Base-by-base conservation (phyloP, 106 monocot genomes). In the Vanilla planifolia region DNA sequence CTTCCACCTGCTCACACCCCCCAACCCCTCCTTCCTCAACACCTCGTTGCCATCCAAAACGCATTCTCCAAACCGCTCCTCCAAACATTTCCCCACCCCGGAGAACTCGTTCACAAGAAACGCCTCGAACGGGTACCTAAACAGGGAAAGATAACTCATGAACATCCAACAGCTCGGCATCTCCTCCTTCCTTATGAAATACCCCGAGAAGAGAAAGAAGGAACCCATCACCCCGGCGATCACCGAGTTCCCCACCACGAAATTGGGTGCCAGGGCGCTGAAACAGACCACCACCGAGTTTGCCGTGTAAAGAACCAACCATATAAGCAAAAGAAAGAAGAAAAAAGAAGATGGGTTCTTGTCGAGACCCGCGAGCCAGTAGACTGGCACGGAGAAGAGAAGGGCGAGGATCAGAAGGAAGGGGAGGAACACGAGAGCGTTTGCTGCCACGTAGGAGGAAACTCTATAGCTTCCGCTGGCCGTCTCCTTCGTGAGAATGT, bases 131-230 rank as follows among this genome's bases (percentile, higher is more conserved):
- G 95, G 95, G 51, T 90, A 90, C 74, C 86, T 96, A 63, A 96
- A 96, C 74, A 96, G 48, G 1, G 95, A 96, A 0, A 84, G 27
- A 48, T 90, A 96, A 67, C 90, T 83, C 95, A 96, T 87, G 74
- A 96, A 96, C 15, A 90, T 69, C 95, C 95, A 96, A 45, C 75
- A 96, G 0, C 73, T 42, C 11, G 95, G 95, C 73, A 96, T 90
- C 43, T 33, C 73, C 40, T 79, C 62, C 72, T 90, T 87, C 62
- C 75, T 37, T 69, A 87, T 91, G 78, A 93, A 93, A 61, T 89
- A 93, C 25, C 93, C 93, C 3, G 95, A 91, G 63, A 96, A 96
- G 47, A 91, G 62, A 62, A 91, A 96, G 78, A 86, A 96, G 13
- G 79, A 71, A 0, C 95, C 95, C 86, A 96, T 76, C 26, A 81